phyloP scores from a whole-genome alignment of 208 protist genomes.

The Crithidia expoeki region DNA sequence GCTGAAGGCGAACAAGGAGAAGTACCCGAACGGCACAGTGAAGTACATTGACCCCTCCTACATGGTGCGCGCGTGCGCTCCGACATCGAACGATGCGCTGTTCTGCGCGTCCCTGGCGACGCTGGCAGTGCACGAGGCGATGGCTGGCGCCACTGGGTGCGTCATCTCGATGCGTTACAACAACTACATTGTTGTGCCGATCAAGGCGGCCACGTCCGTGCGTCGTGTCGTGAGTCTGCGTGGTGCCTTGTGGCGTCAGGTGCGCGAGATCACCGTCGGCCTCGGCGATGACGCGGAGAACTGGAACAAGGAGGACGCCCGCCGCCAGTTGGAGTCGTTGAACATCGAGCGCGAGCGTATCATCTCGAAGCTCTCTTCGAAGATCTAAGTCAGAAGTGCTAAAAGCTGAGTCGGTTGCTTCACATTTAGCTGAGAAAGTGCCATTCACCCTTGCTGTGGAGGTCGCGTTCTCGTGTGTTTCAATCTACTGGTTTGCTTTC shows the following conservation, averaged over 20 bases:
- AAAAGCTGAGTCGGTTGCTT: too few species aligned
- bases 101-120: conserved; percentile 88
- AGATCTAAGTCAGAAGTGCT: too few species aligned
- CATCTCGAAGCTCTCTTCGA: conserved; percentile 57
- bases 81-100: conserved; percentile 89
- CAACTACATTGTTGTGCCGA: conserved; percentile 91
- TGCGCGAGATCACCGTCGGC: conserved; percentile 88
- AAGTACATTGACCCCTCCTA: conserved; percentile 98
- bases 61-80: conserved; percentile 94
- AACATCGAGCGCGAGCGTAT: conserved; percentile 67
- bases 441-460: too few species aligned
- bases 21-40: conserved; percentile 76
- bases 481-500: too few species aligned
- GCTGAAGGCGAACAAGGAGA: conserved; percentile 71
- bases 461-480: too few species aligned
- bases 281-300: conserved; percentile 67
- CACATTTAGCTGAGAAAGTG: too few species aligned
- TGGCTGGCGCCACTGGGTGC: conserved; percentile 87
- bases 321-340: conserved; percentile 78
- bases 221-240: conserved; percentile 82
- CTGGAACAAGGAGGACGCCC: conserved; percentile 64
- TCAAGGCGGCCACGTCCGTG: conserved; percentile 86
- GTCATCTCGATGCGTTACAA: conserved; percentile 91
- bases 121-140: conserved; percentile 91
- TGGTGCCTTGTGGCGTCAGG: conserved; percentile 84